Percentiles rank a stretch among this genome's conserved stretches.
Evolutionary conservation across 225 moss, liverwort and hornwort species (phyloP).

Genomic region (Straminergon stramineum): DNA sequence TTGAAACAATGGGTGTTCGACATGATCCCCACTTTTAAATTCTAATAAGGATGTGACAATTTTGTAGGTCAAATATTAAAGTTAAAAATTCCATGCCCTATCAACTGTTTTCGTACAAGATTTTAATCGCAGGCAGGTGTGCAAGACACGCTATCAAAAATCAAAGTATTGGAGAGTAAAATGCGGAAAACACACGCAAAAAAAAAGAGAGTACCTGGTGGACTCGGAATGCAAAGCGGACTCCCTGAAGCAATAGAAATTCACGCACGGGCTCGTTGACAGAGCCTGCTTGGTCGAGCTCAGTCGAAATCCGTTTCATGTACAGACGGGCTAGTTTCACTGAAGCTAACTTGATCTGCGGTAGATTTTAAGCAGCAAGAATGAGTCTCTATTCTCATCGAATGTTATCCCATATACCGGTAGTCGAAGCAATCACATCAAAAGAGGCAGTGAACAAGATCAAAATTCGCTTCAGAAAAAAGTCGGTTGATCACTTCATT

Average conservation of each 20-base stretch:
- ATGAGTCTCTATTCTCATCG: neutral
- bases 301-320: slow-evolving; percentile 63
- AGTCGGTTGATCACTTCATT: neutral
- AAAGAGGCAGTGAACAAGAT: neutral
- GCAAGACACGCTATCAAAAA: neutral
- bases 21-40: neutral
- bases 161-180: neutral
- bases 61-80: neutral
- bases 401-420: neutral
- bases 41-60: neutral
- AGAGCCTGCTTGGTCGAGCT: slow-evolving; percentile 48
- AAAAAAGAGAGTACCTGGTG: slow-evolving; percentile 48
- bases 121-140: neutral
- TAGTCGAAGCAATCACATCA: no score
- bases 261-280: slow-evolving; percentile 67
- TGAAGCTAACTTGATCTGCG: slow-evolving; percentile 69
- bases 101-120: neutral
- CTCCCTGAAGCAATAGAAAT: slow-evolving; percentile 79
- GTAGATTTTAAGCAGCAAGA: neutral
- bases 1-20: neutral
- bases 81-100: neutral
- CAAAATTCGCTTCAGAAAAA: neutral
- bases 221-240: slow-evolving; percentile 88
- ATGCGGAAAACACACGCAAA: neutral
- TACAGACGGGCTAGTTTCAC: slow-evolving; percentile 75